Evolutionary conservation across 768 basidiomycete genomes (phyloP), one percentile per base, ranked within the genome.

Genomic region (Lanmaoa pseudosensibilis): DNA sequence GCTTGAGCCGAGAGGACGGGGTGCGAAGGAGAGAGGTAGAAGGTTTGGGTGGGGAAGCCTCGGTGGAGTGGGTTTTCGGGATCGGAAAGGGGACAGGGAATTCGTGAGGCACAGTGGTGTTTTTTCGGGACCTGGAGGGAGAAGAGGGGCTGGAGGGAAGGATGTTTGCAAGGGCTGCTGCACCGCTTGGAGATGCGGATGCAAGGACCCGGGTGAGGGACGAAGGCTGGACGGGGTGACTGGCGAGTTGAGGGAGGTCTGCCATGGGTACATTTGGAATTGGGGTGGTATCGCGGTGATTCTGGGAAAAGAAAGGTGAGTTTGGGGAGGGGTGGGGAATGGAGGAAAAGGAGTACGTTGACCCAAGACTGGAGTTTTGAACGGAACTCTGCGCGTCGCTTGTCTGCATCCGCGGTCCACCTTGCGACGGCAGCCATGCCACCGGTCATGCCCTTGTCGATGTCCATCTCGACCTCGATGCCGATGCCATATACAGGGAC

Each of bases 351-450:
- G 48, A 34, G 44, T 58, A 88, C 90, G 75, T 84, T 73, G 4
- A 73, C 69, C 92, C 92, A 94, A 40, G 72, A 66, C 39, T 81
- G 73, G 33, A 94, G 72, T 65, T 90, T 93, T 18, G 67, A 58
- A 25, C 75, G 75, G 59, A 92, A 79, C 51, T 82, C 75, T 52
- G 77, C 73, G 52, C 84, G 81, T 52, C 92, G 82, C 34, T 73
- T 73, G 52, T 90, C 88, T 37, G 80, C 74, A 43, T 78, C 83
- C 30, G 87, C 83, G 3, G 92, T 92, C 92, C 92, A 94, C 54
- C 90, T 83, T 50, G 92, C 91, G 43, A 94, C 88, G 30, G 91
- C 88, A 37, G 90, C 89, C 87, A 93, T 92, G n/a, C 91, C 90
- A 44, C 81, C 84, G 21, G 77, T 77, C 86, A 89, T 85, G 63